Percentiles rank a stretch among this genome's conserved stretches.
phyloP scores from a whole-genome alignment of 768 basidiomycete genomes.

The Sarcomyxa edulis region DNA sequence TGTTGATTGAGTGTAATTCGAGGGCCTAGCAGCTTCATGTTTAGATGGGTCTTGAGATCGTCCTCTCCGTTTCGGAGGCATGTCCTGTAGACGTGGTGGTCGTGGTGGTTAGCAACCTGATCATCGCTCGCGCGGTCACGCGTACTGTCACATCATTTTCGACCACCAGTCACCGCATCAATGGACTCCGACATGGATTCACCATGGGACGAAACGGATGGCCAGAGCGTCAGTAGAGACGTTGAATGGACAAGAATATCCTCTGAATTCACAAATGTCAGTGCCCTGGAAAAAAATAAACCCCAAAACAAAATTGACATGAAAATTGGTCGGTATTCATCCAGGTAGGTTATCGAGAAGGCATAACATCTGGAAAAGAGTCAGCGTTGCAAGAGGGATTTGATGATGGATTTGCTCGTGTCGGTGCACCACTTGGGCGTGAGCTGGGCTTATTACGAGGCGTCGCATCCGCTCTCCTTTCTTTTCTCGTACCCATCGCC shows the following conservation, averaged over 20 bases:
- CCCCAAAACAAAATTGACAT: no score
- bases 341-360: slow-evolving; percentile 91
- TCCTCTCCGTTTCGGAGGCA: no score
- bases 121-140: no score
- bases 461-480: slow-evolving; percentile 52
- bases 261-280: slow-evolving; percentile 66
- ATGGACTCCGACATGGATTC: slow-evolving; percentile 36
- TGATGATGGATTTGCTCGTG: slow-evolving; percentile 70
- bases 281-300: no score
- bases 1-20: no score
- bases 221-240: slow-evolving; percentile 29
- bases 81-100: no score
- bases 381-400: slow-evolving; percentile 84
- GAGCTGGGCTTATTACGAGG: slow-evolving; percentile 79
- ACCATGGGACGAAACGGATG: slow-evolving; percentile 53
- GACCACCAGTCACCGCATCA: background rate
- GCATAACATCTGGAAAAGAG: slow-evolving; percentile 89
- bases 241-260: slow-evolving; percentile 68
- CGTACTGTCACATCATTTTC: no score
- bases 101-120: no score
- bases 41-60: no score
- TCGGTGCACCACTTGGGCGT: slow-evolving; percentile 70
- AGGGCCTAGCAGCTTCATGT: no score
- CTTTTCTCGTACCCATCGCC: slow-evolving; percentile 35
- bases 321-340: slow-evolving; percentile 8